phyloP scores from a whole-genome alignment of 257 asterid species.

The Cruciata laevipes region DNA sequence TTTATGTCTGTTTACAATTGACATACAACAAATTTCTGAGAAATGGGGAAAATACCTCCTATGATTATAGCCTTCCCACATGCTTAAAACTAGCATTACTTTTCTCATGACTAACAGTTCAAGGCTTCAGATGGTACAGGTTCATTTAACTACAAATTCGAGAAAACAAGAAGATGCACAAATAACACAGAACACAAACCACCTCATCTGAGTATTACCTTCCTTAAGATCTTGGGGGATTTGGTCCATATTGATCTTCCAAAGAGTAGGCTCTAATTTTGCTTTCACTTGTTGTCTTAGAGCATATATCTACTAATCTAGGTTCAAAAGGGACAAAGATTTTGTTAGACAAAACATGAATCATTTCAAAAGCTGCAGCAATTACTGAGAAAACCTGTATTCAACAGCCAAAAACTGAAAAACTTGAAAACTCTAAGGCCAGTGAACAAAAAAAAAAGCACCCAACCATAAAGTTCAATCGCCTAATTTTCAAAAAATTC shows the following conservation, averaged over 20 bases:
- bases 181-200: background rate
- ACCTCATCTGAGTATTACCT: slow-evolving; percentile 13
- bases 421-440: background rate
- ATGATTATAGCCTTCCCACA: background rate
- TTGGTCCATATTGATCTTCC: slow-evolving; percentile 14
- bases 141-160: background rate
- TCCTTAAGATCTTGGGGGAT: background rate
- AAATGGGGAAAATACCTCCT: background rate
- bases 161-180: background rate
- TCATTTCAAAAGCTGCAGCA: background rate
- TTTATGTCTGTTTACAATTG: background rate
- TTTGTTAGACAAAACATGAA: background rate
- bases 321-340: background rate
- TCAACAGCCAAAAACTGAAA: background rate
- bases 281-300: slow-evolving; percentile 7
- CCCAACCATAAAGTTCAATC: background rate
- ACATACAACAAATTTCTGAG: background rate
- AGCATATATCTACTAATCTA: background rate
- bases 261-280: background rate
- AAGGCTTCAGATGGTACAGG: background rate
- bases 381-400: background rate
- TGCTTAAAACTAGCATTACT: background rate
- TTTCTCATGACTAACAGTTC: background rate
- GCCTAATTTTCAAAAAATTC: background rate
- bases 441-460: background rate